Conservation (phyloP, 257 asterid species). For the Petrea volubilis region DNA sequence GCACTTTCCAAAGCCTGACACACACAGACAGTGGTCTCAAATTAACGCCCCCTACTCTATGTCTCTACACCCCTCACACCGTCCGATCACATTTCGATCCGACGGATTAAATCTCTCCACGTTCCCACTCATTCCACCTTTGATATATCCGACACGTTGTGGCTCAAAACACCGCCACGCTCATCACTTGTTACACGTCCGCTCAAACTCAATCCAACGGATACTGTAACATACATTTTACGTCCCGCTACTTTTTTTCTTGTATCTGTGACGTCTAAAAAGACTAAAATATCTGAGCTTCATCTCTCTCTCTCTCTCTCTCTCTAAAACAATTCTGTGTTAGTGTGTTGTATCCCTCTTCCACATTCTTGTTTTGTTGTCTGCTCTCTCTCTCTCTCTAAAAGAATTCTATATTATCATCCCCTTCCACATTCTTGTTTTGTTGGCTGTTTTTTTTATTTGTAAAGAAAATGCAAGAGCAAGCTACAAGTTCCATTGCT, state of each 20-base stretch:
- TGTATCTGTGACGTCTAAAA: too few species aligned
- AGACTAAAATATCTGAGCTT: conserved; percentile 31
- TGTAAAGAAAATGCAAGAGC: conserved; percentile 76
- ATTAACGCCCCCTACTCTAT: conserved; percentile 31
- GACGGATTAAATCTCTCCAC: conserved; percentile 41
- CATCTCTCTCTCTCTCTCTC: conserved; percentile 16
- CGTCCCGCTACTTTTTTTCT: conserved; percentile 72
- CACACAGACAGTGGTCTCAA: conserved; percentile 25
- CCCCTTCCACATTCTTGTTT: background rate
- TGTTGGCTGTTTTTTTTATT: conserved; percentile 1
- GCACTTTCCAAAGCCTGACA: background rate
- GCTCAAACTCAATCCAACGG: conserved; percentile 61
- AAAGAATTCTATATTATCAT: background rate
- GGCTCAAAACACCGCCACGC: conserved; percentile 81
- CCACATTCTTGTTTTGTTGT: background rate
- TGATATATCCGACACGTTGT: conserved; percentile 63
- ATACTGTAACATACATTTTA: conserved; percentile 30
- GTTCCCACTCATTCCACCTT: conserved; percentile 46
- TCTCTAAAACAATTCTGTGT: conserved; percentile 2
- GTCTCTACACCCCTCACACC: conserved; percentile 21
- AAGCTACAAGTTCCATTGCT: conserved; percentile 77
- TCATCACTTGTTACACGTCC: conserved; percentile 25
- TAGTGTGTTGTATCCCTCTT: conserved; percentile 15
- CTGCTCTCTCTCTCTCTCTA: conserved; percentile 18
- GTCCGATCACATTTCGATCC: conserved; percentile 40